These are phyloP conservation scores for Fusarium tuaranense DNA, from an alignment of 2,329 filamentous ascomycete species.

Conservation along the genomic window DNA sequence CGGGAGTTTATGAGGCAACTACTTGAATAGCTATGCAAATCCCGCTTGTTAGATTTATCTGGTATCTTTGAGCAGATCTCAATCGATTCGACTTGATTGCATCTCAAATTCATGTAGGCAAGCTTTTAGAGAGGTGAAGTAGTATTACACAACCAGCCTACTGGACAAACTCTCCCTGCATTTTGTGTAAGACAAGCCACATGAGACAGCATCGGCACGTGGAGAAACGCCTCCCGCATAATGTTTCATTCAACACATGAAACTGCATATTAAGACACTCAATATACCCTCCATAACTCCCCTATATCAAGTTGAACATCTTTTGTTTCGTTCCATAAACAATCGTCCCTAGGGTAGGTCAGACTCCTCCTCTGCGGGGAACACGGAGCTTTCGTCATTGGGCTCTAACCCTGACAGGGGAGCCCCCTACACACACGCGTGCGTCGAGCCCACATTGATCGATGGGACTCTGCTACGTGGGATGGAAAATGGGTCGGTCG, in stretches of 20 bases:
- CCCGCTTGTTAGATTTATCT: neutral
- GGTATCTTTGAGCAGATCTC: neutral
- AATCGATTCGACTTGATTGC: accelerated
- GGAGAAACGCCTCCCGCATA: neutral
- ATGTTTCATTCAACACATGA: neutral
- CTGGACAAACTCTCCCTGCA: neutral
- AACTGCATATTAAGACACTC: neutral
- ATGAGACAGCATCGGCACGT: neutral
- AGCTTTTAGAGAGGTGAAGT: no score
- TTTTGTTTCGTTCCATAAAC: neutral
- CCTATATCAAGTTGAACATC: neutral
- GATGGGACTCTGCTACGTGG: neutral
- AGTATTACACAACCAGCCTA: neutral
- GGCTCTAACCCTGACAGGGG: neutral
- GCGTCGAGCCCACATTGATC: neutral
- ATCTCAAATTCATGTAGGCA: no score
- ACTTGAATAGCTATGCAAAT: neutral
- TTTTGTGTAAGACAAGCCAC: neutral
- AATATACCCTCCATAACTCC: neutral
- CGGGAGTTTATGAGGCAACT: neutral
- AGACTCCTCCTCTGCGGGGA: neutral
- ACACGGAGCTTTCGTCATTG: neutral
- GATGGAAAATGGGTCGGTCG: neutral
- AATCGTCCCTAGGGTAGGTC: neutral
- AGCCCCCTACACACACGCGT: neutral